Conservation (phyloP, 1,284 basidiomycete genomes). For the Microbotryum lychnidis-dioicae region DNA sequence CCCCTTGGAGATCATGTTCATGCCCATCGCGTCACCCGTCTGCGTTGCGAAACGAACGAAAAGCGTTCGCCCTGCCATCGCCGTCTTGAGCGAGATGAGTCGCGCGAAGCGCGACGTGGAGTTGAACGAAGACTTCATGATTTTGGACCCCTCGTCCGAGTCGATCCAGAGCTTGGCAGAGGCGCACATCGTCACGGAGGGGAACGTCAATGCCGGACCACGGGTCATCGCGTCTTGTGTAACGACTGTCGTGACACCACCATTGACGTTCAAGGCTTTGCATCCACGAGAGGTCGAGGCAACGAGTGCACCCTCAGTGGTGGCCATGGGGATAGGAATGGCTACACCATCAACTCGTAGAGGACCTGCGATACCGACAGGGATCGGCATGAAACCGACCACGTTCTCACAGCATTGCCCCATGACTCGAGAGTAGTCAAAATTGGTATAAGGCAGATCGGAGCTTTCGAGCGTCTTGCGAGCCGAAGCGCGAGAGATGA, state of each 20-base stretch:
- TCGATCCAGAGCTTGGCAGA: constrained; percentile 84
- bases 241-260: constrained; percentile 89
- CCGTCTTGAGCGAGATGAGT: constrained; percentile 71
- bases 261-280: constrained; percentile 93
- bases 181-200: constrained; percentile 67
- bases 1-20: constrained; percentile 86
- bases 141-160: constrained; percentile 66
- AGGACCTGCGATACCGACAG: constrained; percentile 93
- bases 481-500: constrained; percentile 80
- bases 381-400: constrained; percentile 91
- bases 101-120: constrained; percentile 85
- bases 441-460: constrained; percentile 71
- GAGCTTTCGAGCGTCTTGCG: constrained; percentile 81
- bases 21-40: constrained; percentile 99
- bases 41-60: constrained; percentile 91
- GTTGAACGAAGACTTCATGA: constrained; percentile 81
- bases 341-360: constrained; percentile 80
- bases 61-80: constrained; percentile 80
- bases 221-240: constrained; percentile 96
- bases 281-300: constrained; percentile 95
- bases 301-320: constrained; percentile 95
- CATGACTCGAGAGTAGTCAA: constrained; percentile 89
- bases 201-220: constrained; percentile 95
- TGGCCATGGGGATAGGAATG: constrained; percentile 96
- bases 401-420: constrained; percentile 99